Evolutionary conservation across 148 eudicot genomes (phyloP), one percentile per base, ranked within the genome.

Genomic region (Cornus suecica): DNA sequence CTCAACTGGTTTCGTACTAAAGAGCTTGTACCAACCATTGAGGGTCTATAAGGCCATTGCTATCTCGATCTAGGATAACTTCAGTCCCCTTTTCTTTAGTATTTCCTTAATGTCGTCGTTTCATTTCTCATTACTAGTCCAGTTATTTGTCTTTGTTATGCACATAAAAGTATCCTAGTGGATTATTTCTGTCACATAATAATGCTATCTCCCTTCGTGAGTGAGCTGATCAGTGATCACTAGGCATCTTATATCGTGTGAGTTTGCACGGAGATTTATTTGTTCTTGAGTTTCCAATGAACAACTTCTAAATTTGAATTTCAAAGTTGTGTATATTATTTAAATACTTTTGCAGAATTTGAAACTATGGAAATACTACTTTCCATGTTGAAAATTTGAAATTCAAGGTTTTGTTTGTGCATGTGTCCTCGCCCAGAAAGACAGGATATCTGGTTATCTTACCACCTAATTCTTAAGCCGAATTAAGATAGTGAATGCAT

Each of bases 211-310:
- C n/a, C n/a, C n/a, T n/a, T n/a, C n/a, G n/a, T n/a, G n/a, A n/a
- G n/a, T n/a, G n/a, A n/a, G n/a, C n/a, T n/a, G n/a, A n/a, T n/a
- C n/a, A n/a, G n/a, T n/a, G n/a, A n/a, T n/a, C n/a, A n/a, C n/a
- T n/a, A n/a, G n/a, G n/a, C n/a, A n/a, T n/a, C n/a, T n/a, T n/a
- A n/a, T n/a, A n/a, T n/a, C n/a, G n/a, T 71, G 42, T 62, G 9
- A 52, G 65, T 3, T 56, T 56, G 65, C 28, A 71, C n/a, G 74
- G 56, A 54, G 22, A 5, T 52, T 65, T 71, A 29, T 28, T 71
- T 10, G n/a, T 13, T 65, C 56, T 29, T n/a, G n/a, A 54, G 56
- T 2, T 13, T 8, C 56, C 7, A 18, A 56, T 41, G 31, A 22
- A 10, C 7, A 56, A 23, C 31, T 60, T 27, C 22, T 26, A 56